Evolutionary conservation across 805 yeast species (phyloP), one percentile per base, ranked within the genome.

Genomic region (Brettanomyces naardenensis): DNA sequence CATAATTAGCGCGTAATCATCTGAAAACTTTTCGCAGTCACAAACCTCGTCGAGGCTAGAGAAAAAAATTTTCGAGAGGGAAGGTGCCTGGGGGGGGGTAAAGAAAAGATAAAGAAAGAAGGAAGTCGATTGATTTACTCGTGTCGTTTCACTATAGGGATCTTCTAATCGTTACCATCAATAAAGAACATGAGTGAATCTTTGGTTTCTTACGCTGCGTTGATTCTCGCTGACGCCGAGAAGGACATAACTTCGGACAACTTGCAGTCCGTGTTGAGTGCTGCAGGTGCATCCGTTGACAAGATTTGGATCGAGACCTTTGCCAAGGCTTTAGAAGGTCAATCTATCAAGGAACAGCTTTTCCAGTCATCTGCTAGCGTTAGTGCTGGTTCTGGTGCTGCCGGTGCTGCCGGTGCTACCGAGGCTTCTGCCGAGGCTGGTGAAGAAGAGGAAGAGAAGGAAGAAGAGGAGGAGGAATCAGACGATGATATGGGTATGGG

Each of bases 181-280:
- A n/a, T n/a, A n/a, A 19, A 13, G 33, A 66, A 56, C 66, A 86
- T 86, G 95, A 83, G 95, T 68, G 95, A 88, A 78, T 78, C 95
- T 62, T 80, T 90, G 65, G 86, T 87, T 65, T 84, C 96, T 58
- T 88, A 87, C 84, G 97, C 98, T 68, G 95, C 97, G 64, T 80
- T 90, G 70, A 88, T 90, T 74, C 78, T 90, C 70, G 95, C 97
- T 54, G 98, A 90, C 66, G 86, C 97, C 62, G 96, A 87, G 62
- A 73, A 87, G 63, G 96, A 89, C 70, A 78, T 92, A 79, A 43
- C 63, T 41, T 62, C 92, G 55, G 90, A 83, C 67, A 86, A 85
- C 76, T 73, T 86, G 57, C 66, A 77, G 61, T 67, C 92, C 52
- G 69, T 86, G 64, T 70, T 86, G 66, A 61, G 69, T 59, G 85